phyloP scores from a whole-genome alignment of 306 rosid genomes.

The Aeschynomene evenia region DNA sequence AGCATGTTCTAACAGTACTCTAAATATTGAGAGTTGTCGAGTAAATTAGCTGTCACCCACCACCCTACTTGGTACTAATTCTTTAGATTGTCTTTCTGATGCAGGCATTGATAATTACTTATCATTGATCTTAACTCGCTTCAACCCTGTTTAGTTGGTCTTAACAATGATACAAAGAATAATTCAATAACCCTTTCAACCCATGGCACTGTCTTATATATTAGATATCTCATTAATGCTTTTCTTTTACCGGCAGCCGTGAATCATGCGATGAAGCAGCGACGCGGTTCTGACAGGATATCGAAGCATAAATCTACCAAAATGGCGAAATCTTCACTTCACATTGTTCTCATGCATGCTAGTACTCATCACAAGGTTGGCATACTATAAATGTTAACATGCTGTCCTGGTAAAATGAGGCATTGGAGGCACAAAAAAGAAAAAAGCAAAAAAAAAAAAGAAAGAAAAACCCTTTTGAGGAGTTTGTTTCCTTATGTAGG shows the following conservation, averaged over 20 bases:
- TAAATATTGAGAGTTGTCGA: not conserved
- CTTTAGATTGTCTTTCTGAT: no score
- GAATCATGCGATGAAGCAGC: constrained; percentile 20
- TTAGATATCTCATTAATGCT: constrained; percentile 22
- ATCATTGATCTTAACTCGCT: no score
- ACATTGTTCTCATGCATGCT: constrained; percentile 25
- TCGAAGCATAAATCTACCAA: constrained; percentile 11
- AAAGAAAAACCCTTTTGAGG: constrained; percentile 28
- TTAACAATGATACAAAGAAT: not conserved
- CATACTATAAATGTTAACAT: constrained; percentile 5
- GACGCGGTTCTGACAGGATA: constrained; percentile 16
- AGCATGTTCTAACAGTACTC: not conserved
- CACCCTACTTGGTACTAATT: constrained; percentile 7
- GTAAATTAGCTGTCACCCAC: constrained; percentile 8
- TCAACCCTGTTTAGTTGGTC: not conserved
- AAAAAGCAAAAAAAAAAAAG: no score
- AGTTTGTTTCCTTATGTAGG: constrained; percentile 33
- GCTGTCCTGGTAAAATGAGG: constrained; percentile 28
- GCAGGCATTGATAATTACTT: no score
- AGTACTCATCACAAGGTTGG: constrained; percentile 13
- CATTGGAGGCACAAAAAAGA: constrained; percentile 23
- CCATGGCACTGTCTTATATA: not conserved
- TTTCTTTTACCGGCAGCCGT: constrained; percentile 35
- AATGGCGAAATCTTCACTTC: constrained; percentile 20
- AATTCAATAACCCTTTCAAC: constrained; percentile 6